phyloP scores from a whole-genome alignment of 2,329 filamentous ascomycete species.

The Calonectria henricotiae region DNA sequence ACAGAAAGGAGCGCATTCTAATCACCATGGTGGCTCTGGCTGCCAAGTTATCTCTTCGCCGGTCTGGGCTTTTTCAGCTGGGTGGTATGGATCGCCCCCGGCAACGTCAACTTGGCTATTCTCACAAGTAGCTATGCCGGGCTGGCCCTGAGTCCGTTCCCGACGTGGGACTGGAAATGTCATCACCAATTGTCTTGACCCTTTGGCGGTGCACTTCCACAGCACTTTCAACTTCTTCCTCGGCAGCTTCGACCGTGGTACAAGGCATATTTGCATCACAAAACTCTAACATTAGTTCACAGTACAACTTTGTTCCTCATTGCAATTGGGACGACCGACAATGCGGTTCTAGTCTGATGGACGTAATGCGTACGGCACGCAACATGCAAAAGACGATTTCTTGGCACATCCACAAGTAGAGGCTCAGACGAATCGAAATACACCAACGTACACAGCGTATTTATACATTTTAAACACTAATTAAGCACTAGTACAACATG shows the following conservation, averaged over 20 bases:
- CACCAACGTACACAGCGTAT: too few species aligned
- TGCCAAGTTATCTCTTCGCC: slow-evolving; percentile 69
- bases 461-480: too few species aligned
- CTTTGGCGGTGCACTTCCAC: slow-evolving; percentile 60
- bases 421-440: too few species aligned
- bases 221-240: slow-evolving; percentile 57
- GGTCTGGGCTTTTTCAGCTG: slow-evolving; percentile 67
- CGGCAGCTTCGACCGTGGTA: slow-evolving; percentile 65
- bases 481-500: too few species aligned
- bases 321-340: too few species aligned
- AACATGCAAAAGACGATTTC: too few species aligned
- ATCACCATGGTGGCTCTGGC: slow-evolving; percentile 57
- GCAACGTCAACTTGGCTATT: slow-evolving; percentile 58
- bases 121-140: slow-evolving; percentile 57
- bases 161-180: slow-evolving; percentile 66
- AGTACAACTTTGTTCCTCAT: slow-evolving; percentile 61
- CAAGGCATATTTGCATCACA: slow-evolving; percentile 53
- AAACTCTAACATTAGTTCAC: too few species aligned
- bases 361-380: too few species aligned
- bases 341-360: too few species aligned
- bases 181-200: slow-evolving; percentile 54
- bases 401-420: too few species aligned
- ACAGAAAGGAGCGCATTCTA: too few species aligned
- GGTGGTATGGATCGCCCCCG: slow-evolving; percentile 70
- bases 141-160: slow-evolving; percentile 54